Base-by-base conservation (phyloP, 768 basidiomycete species). In the Xerocomellus intermedius region DNA sequence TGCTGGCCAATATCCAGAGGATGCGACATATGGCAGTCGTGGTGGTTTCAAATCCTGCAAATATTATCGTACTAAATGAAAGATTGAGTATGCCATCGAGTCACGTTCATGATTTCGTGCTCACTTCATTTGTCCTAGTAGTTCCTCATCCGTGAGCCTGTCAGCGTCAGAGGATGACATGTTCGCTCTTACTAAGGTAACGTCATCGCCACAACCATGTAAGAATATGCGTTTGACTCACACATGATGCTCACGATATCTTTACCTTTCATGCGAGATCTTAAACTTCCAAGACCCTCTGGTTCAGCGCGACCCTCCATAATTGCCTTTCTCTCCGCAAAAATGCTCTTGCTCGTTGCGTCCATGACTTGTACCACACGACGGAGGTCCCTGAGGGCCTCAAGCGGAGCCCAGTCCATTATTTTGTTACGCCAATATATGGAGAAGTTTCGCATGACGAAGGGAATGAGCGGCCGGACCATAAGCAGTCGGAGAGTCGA, bases 231-330 rank as follows among this genome's bases (percentile, higher is more conserved):
- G 0, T 33, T 17, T 7, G 12, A 66, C 74, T 54, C 42, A 77
- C 75, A 32, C 66, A 76, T 69, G 57, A 77, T 70, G 53, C 63
- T 73, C 75, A 77, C 73, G 38, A 77, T 71, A 42, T 76, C 73
- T 48, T 62, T 70, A 1, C 69, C 64, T 47, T 58, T 61, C 54
- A 55, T 62, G 17, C 47, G 47, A 33, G 61, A 58, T 17, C 38
- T 43, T 28, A 57, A n/a, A 21, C 42, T 46, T 42, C 52, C 59
- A 9, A 53, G 43, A 41, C 53, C 42, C 6, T 58, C 55, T 42
- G 50, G 51, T 28, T 45, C 58, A 10, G 48, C 35, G 24, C n/a
- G 37, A 39, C 52, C 59, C 38, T 58, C 56, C 55, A 52, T 64
- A 36, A 33, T 48, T 56, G 58, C 65, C 48, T 57, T 73, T 64